phyloP scores from a whole-genome alignment of 495 filamentous ascomycete genomes.

The Annulohypoxylon bovei region DNA sequence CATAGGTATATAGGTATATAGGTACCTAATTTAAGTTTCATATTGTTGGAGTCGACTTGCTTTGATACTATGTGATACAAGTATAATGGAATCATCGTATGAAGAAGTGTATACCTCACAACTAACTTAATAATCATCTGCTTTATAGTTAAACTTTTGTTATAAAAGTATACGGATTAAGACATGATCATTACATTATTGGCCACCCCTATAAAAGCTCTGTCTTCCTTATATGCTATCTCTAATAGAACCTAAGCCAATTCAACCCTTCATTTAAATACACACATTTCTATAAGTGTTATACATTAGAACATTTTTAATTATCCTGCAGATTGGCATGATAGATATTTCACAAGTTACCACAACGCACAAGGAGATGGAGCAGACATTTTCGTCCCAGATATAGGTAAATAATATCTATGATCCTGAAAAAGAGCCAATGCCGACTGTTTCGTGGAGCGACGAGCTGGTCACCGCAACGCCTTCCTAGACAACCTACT shows the following conservation, averaged over 20 bases:
- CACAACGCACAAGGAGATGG: too few species aligned
- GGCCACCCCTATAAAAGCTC: background rate
- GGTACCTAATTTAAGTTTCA: too few species aligned
- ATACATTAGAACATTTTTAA: background rate
- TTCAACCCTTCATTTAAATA: background rate
- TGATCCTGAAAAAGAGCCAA: too few species aligned
- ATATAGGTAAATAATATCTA: too few species aligned
- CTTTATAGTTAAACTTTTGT: background rate
- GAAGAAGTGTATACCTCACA: background rate
- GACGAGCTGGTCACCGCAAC: too few species aligned
- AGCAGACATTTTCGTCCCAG: too few species aligned
- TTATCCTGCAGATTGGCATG: too few species aligned
- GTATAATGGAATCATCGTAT: background rate
- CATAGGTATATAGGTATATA: too few species aligned
- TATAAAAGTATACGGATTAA: background rate
- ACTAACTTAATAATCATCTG: background rate
- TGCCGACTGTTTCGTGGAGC: too few species aligned
- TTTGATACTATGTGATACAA: background rate
- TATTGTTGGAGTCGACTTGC: too few species aligned
- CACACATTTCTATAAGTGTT: background rate
- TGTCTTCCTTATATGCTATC: background rate
- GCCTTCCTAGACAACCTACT: too few species aligned
- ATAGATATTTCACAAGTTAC: too few species aligned
- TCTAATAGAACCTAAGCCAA: background rate
- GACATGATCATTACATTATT: background rate